phyloP scores from a whole-genome alignment of 768 basidiomycete genomes.

The Boletus fagicola region DNA sequence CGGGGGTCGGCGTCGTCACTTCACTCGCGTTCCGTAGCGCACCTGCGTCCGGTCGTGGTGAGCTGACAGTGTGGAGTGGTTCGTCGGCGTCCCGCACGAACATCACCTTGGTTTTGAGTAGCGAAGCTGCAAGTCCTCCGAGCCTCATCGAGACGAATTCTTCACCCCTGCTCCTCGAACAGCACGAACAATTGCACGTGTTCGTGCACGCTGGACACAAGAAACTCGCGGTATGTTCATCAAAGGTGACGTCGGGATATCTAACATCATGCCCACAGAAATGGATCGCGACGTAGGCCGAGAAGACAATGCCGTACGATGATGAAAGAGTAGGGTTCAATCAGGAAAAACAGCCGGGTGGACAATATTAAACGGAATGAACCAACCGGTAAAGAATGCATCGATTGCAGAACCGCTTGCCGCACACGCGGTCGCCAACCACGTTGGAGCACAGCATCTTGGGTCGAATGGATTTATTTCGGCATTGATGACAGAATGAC shows the following conservation, averaged over 20 bases:
- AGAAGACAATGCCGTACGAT: not conserved
- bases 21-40: not conserved
- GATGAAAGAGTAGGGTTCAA: not conserved
- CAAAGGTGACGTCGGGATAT: conserved; percentile 40
- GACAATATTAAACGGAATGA: not conserved
- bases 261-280: conserved; percentile 18
- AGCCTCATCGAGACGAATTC: conserved; percentile 38
- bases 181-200: conserved; percentile 49
- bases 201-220: conserved; percentile 46
- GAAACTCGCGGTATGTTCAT: conserved; percentile 30
- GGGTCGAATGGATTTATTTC: conserved; percentile 23
- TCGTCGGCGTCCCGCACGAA: conserved; percentile 21
- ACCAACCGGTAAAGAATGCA: conserved; percentile 36
- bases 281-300: not conserved
- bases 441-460: conserved; percentile 38
- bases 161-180: conserved; percentile 46
- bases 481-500: conserved; percentile 39
- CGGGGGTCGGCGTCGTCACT: conserved; percentile 2
- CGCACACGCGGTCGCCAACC: conserved; percentile 23
- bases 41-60: not conserved
- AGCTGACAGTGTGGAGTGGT: not conserved
- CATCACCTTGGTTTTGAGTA: conserved; percentile 24
- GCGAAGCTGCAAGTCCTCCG: conserved; percentile 21
- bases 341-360: conserved; percentile 3
- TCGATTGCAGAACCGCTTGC: conserved; percentile 35